Evolutionary conservation across 2,329 filamentous ascomycete genomes (phyloP).

Genomic region (Curvularia eragrostidis): DNA sequence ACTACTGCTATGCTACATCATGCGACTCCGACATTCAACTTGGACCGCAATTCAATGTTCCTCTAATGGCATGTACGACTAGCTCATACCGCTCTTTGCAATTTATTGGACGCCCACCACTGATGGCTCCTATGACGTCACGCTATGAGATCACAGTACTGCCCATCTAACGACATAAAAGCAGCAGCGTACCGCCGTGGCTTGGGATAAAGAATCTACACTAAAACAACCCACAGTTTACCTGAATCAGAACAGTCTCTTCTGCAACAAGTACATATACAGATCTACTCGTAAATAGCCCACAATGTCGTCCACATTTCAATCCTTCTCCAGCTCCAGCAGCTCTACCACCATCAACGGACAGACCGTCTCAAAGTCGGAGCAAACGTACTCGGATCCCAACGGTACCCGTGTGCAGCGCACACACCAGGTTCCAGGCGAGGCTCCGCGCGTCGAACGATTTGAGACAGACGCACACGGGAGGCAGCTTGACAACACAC

Average conservation of each 20-base stretch:
- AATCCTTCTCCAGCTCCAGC: constrained; percentile 37
- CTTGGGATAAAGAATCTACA: background rate
- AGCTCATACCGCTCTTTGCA: background rate
- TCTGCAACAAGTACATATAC: background rate
- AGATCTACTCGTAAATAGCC: constrained; percentile 7
- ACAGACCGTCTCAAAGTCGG: constrained; percentile 33
- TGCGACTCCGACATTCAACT: background rate
- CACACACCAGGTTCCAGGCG: constrained; percentile 36
- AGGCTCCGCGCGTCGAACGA: constrained; percentile 35
- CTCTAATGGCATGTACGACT: background rate
- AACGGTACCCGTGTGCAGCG: constrained; percentile 38
- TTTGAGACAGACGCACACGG: constrained; percentile 34
- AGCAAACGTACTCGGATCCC: constrained; percentile 37
- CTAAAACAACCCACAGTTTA: background rate
- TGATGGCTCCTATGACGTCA: constrained; percentile 19
- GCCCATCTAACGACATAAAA: constrained; percentile 5
- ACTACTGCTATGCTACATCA: background rate
- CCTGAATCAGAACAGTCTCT: background rate
- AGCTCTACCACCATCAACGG: constrained; percentile 38
- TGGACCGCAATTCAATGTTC: background rate
- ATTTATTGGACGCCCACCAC: background rate
- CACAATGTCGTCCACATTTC: constrained; percentile 30
- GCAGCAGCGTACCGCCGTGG: background rate
- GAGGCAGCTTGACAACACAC: constrained; percentile 22
- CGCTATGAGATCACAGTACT: constrained; percentile 18